A percentile compares a stretch with the other conserved stretches of the same genome.
Conservation (phyloP, 2,329 filamentous ascomycete species). For the Talaromyces sp. region DNA sequence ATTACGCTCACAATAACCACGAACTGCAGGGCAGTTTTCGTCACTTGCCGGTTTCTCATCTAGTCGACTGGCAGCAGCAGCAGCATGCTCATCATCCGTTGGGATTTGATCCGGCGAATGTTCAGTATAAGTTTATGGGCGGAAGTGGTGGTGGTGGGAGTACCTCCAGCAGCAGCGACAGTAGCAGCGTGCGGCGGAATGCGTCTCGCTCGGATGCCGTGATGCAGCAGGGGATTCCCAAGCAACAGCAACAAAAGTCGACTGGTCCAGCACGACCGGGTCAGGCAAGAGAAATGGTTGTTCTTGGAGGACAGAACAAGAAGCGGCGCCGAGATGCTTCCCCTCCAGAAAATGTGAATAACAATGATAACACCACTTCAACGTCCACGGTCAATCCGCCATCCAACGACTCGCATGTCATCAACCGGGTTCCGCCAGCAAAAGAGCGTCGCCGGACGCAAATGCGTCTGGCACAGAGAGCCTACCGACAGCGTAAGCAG, state of each 20-base stretch:
- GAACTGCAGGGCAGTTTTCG: not conserved
- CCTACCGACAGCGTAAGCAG: conserved; percentile 19
- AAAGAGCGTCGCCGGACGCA: conserved; percentile 11
- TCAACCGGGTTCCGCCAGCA: conserved; percentile 3
- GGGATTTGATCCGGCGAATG: not conserved
- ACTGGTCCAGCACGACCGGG: not conserved
- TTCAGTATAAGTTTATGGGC: not conserved
- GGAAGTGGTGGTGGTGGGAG: no score
- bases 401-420: not conserved
- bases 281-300: not conserved
- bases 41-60: not conserved
- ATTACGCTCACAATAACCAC: not conserved
- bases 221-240: not conserved
- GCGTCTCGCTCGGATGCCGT: not conserved
- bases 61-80: not conserved
- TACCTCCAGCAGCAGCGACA: no score
- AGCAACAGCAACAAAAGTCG: not conserved
- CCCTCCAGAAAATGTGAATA: not conserved
- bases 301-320: not conserved
- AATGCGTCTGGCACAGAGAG: conserved; percentile 17
- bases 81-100: not conserved
- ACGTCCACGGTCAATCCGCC: not conserved
- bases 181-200: not conserved
- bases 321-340: not conserved
- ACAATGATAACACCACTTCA: no score